phyloP scores from a whole-genome alignment of 371 early-diverging fungal species.

The Syncephalastrum racemosum region DNA sequence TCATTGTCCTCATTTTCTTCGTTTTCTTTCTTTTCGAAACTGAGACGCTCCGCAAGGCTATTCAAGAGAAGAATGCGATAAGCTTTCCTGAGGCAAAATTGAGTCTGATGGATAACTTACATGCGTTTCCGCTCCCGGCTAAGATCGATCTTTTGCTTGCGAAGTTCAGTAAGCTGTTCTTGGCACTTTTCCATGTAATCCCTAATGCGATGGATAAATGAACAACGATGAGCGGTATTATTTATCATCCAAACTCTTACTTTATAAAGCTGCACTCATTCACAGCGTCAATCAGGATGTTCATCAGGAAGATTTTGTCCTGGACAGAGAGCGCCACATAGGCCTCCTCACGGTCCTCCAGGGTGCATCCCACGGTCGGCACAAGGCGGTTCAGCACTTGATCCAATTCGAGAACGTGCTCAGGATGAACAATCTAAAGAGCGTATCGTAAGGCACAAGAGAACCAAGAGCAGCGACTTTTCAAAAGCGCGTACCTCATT shows the following conservation, averaged over 20 bases:
- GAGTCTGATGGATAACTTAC: slow-evolving; percentile 13
- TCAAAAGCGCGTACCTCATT: slow-evolving; percentile 43
- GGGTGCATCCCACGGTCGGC: slow-evolving; percentile 32
- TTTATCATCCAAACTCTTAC: slow-evolving; percentile 16
- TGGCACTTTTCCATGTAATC: slow-evolving; percentile 64
- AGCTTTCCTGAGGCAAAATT: neutral
- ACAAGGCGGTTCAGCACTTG: slow-evolving; percentile 50
- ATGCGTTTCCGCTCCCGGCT: slow-evolving; percentile 61
- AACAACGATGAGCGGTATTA: neutral
- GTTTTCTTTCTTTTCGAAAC: slow-evolving; percentile 26
- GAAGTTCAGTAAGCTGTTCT: slow-evolving; percentile 51
- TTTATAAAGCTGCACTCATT: slow-evolving; percentile 45
- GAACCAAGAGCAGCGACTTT: slow-evolving; percentile 2
- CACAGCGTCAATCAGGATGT: slow-evolving; percentile 52
- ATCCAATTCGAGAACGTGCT: slow-evolving; percentile 45
- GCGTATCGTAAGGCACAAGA: neutral
- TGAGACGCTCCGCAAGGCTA: slow-evolving; percentile 35
- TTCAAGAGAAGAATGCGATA: neutral
- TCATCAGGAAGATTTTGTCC: slow-evolving; percentile 52
- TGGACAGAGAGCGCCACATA: slow-evolving; percentile 41
- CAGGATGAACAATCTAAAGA: slow-evolving; percentile 47
- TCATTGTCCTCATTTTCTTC: slow-evolving; percentile 23
- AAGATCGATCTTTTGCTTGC: slow-evolving; percentile 65
- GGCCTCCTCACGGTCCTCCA: slow-evolving; percentile 48
- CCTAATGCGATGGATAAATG: slow-evolving; percentile 22